phyloP scores from a whole-genome alignment of 331 rosid species.

The Spiraea crenata region DNA sequence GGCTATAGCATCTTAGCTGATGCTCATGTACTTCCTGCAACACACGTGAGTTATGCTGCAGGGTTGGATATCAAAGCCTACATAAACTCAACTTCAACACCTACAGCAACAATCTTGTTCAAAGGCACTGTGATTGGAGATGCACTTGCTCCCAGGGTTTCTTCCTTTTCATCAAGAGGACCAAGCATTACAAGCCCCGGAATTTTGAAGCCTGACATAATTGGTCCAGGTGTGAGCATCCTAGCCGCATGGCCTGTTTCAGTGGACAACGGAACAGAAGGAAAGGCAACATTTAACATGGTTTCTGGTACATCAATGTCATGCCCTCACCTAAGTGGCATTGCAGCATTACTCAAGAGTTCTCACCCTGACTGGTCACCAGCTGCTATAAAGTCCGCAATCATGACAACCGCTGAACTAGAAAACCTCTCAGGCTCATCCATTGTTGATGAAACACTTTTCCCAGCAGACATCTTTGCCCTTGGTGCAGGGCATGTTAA shows the following conservation, averaged over 20 bases:
- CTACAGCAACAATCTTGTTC: conserved; percentile 52
- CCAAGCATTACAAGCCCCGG: conserved; percentile 47
- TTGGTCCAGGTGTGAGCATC: conserved; percentile 35
- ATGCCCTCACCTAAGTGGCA: conserved; percentile 59
- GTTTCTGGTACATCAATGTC: conserved; percentile 71
- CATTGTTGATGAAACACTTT: conserved; percentile 36
- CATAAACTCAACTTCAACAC: conserved; percentile 45
- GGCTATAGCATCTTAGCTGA: conserved; percentile 34
- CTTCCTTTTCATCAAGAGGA: conserved; percentile 63
- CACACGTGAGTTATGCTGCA: conserved; percentile 29
- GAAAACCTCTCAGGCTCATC: conserved; percentile 33
- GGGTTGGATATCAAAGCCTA: conserved; percentile 40
- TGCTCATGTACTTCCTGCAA: conserved; percentile 56
- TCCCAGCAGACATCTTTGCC: conserved; percentile 45
- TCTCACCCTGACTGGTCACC: conserved; percentile 12
- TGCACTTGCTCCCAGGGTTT: conserved; percentile 33
- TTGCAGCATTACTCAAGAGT: not conserved
- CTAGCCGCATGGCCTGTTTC: conserved; percentile 59
- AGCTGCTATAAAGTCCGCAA: conserved; percentile 45
- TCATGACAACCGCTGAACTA: conserved; percentile 49
- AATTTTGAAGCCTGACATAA: conserved; percentile 53
- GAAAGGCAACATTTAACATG: conserved; percentile 29
- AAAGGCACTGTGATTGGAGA: conserved; percentile 47
- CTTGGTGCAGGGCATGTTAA: conserved; percentile 62
- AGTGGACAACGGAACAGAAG: conserved; percentile 23